These are phyloP conservation scores for Gloeopeniophorella convolvens DNA, from an alignment of 768 basidiomycete genomes.

Conservation along the genomic window DNA sequence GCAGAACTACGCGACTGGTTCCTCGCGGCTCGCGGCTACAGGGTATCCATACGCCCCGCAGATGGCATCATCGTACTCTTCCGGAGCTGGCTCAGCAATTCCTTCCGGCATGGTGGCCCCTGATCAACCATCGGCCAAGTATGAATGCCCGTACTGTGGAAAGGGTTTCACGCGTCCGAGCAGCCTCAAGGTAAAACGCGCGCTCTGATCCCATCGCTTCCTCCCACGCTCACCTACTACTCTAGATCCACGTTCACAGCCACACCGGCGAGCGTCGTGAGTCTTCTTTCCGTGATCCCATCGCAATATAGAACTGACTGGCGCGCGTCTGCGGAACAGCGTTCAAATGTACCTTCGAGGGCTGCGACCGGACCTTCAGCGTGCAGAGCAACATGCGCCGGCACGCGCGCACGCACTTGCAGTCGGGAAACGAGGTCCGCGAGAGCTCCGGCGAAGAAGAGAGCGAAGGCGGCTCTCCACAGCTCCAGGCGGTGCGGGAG, in stretches of 20 bases:
- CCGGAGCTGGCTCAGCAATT: neutral
- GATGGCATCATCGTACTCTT: neutral
- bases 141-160: constrained; percentile 72
- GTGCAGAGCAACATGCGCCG: constrained; percentile 87
- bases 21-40: neutral
- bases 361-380: constrained; percentile 76
- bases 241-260: constrained; percentile 75
- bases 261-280: constrained; percentile 83
- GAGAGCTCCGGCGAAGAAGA: constrained; percentile 17
- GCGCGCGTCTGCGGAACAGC: constrained; percentile 36
- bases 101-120: constrained; percentile 9
- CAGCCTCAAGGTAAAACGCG: constrained; percentile 59
- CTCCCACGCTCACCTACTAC: constrained; percentile 1
- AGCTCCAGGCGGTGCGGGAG: neutral
- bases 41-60: constrained; percentile 9
- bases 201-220: neutral
- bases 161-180: constrained; percentile 80
- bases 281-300: constrained; percentile 24
- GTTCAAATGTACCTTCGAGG: constrained; percentile 65
- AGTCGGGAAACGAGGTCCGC: constrained; percentile 12
- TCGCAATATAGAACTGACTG: constrained; percentile 3
- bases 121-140: constrained; percentile 41
- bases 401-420: constrained; percentile 67
- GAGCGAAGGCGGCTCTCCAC: constrained; percentile 20
- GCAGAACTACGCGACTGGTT: neutral